Base-by-base conservation (phyloP, 108 stramenopile genomes). In the Asterionellopsis glacialis region DNA sequence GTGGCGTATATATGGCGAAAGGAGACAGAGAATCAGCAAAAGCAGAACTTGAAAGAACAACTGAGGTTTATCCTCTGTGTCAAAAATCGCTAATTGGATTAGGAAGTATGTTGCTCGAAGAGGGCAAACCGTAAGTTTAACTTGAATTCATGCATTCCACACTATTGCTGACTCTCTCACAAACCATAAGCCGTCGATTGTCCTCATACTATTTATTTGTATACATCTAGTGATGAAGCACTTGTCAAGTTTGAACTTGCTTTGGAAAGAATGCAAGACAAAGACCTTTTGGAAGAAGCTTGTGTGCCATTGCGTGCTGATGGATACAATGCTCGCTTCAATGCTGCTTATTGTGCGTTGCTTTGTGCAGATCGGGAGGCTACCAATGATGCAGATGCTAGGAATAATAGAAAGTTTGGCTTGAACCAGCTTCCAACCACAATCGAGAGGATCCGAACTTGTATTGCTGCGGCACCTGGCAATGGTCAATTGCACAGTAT, bases 341-440 rank as follows among this genome's bases (percentile, higher is more conserved):
- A 16, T 40, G 56, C 40, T 38, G 56, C 38, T n/a, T 14, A 40
- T n/a, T 39, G 40, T 16, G 41, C 28, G 16, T 41, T 57, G 16
- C 19, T 57, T 14, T 57, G 56, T 40, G 51, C 51, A 25, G 51
- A 53, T 25, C 1, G 5, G 3, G 51, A 53, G 25, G 51, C 51
- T 5, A 7, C 5, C 3, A 39, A 57, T 15, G 13, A 40, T 39
- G 16, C 33, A n/a, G 15, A 19, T 3, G 14, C 2, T 18, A 16
- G 3, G 16, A 22, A 11, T 21, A 23, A 6, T 23, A 33, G 38
- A 18, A 57, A 6, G 9, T 57, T 28, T 18, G 16, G 40, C 9
- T n/a, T 28, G 28, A 41, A 39, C 5, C 5, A 11, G 15, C 38
- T 57, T 14, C 56, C 38, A 4, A 13, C 1, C 3, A 33, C 56